Evolutionary conservation across 1,284 basidiomycete species (phyloP).

Genomic region (Gymnopus androsaceus): DNA sequence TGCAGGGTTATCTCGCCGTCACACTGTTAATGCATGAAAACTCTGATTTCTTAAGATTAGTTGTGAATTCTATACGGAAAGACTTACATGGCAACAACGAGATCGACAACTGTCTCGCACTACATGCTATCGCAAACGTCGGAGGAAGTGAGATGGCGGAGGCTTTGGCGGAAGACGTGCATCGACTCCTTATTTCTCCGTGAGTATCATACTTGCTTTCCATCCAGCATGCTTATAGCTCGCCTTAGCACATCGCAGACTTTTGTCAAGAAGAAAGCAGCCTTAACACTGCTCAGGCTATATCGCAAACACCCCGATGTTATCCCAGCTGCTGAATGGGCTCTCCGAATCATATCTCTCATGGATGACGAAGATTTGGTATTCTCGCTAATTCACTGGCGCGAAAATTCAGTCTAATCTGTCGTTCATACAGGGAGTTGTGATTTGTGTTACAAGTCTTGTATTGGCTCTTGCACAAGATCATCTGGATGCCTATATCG

Average conservation of each 20-base stretch:
- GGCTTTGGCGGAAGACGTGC: constrained; percentile 89
- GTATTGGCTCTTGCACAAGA: constrained; percentile 97
- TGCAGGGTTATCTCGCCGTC: constrained; percentile 90
- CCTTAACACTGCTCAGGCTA: constrained; percentile 87
- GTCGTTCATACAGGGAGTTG: constrained; percentile 71
- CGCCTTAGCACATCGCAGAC: constrained; percentile 80
- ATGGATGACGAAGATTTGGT: constrained; percentile 94
- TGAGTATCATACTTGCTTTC: constrained; percentile 42
- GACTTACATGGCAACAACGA: constrained; percentile 96
- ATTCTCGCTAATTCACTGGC: constrained; percentile 20
- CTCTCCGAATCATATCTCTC: constrained; percentile 88
- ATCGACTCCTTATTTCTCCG: constrained; percentile 95
- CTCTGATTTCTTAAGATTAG: constrained; percentile 92
- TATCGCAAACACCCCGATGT: constrained; percentile 97
- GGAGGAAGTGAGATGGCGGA: constrained; percentile 99
- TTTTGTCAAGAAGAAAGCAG: constrained; percentile 99
- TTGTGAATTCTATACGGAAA: constrained; percentile 98
- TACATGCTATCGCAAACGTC: constrained; percentile 98
- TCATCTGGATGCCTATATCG: constrained; percentile 84
- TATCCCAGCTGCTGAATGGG: constrained; percentile 94
- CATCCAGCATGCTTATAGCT: background rate
- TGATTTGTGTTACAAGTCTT: constrained; percentile 89
- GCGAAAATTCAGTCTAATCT: constrained; percentile 1
- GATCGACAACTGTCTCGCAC: constrained; percentile 92
- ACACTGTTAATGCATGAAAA: constrained; percentile 98